Evolutionary conservation across 2,329 filamentous ascomycete species (phyloP).

Genomic region (Chrysoporthe deuterocubensis): DNA sequence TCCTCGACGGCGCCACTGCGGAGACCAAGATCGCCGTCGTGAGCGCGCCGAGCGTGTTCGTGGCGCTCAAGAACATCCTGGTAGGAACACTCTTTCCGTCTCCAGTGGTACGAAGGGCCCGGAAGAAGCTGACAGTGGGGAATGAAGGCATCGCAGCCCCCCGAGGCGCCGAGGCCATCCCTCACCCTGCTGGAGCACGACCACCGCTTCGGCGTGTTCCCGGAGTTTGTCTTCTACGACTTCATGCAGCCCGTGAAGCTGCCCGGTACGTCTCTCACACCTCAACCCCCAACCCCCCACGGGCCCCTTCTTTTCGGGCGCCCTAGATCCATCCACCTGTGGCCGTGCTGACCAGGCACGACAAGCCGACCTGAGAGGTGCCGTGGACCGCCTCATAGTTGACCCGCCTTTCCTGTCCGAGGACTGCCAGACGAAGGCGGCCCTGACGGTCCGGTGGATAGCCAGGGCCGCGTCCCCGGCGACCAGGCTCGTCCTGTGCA

Average conservation of each 20-base stretch:
- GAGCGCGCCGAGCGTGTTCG: conserved; percentile 77
- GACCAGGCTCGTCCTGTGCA: conserved; percentile 65
- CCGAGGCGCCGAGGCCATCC: conserved; percentile 50
- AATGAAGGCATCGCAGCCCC: conserved; percentile 22
- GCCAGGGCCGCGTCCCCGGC: conserved; percentile 47
- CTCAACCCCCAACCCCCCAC: not conserved
- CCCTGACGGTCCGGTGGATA: conserved; percentile 76
- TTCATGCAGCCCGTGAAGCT: conserved; percentile 70
- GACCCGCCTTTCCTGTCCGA: conserved; percentile 82
- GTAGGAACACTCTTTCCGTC: conserved; percentile 43
- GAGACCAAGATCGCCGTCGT: conserved; percentile 69
- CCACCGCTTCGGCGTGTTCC: conserved; percentile 72
- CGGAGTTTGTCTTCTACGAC: conserved; percentile 77
- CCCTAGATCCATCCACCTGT: not conserved
- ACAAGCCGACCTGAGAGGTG: conserved; percentile 62
- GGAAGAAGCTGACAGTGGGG: not conserved
- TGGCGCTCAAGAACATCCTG: conserved; percentile 73
- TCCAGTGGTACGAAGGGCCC: not conserved
- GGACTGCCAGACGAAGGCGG: conserved; percentile 81
- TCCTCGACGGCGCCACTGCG: conserved; percentile 64
- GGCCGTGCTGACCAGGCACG: conserved; percentile 4
- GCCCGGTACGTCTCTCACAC: conserved; percentile 47
- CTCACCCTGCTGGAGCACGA: conserved; percentile 76
- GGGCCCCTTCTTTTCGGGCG: too few species aligned
- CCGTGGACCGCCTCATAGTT: conserved; percentile 70